Base-by-base conservation (phyloP, 169 alveolate species). In the Eimeria tenella region DNA sequence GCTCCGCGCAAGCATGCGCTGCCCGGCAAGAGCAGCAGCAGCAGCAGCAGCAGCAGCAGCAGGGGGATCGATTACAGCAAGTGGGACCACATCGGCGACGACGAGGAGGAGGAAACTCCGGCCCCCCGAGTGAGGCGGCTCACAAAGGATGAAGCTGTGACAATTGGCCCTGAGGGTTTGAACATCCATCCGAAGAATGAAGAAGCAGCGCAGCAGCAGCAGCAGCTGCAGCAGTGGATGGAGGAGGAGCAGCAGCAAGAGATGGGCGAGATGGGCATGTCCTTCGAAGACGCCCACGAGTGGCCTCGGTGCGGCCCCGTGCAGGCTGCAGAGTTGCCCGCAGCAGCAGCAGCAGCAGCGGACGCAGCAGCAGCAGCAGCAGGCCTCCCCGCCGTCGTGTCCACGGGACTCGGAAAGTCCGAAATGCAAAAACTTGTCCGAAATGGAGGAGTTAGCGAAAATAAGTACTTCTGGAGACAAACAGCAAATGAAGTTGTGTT, bases 291-390 rank as follows among this genome's bases (percentile, higher is more conserved):
- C 52, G 94, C 94, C 4, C 82, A 90, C 56, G 94, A 90, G 70
- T 90, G 94, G 94, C 94, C 94, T 4, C 89, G 94, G 17, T 90
- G 94, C 70, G 94, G 94, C 17, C 25, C 58, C 60, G 79, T 60
- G 55, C 71, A 82, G 83, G 60, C 82, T 15, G 84, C 93, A 5
- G 93, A 56, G 79, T 60, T 83, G 55, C 79, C 77, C 5, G 63
- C 53, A 62, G 77, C 55, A 83, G 77, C 58, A 56, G 77, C 91
- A 58, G 58, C 84, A 25, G 62, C 84, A 11, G 42, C 42, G 3
- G 79, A 23, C 79, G 79, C 79, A 68, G 79, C 89, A 79, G 89
- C 71, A 56, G 89, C 65, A 53, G 89, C 71, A 79, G 89, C 89
- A 79, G 86, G 62, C 15, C 25, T 6, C 5, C 73, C 75, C 11